Evolutionary conservation across 2,329 filamentous ascomycete genomes (phyloP).

Genomic region (Exophiala xenobiotica): DNA sequence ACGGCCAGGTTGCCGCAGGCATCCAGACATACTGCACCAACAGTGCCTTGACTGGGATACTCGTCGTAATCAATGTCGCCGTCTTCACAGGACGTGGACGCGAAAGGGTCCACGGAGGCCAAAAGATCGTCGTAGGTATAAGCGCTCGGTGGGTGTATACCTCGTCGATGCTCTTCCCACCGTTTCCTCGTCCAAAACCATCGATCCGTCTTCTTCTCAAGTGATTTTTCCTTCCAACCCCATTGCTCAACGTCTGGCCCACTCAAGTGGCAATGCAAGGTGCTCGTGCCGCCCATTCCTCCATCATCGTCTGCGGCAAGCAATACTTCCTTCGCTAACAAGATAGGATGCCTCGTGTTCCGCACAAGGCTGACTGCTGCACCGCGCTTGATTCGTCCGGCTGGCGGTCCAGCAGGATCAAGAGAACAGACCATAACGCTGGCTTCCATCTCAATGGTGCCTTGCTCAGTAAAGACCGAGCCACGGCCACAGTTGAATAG

Average conservation of each 20-base stretch:
- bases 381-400: constrained; percentile 62
- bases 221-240: constrained; percentile 56
- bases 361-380: constrained; percentile 73
- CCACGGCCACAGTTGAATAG: constrained; percentile 84
- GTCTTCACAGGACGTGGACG: constrained; percentile 44
- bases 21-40: constrained; percentile 79
- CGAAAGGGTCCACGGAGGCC: constrained; percentile 12
- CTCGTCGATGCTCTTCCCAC: constrained; percentile 74
- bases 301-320: constrained; percentile 62
- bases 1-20: constrained; percentile 69
- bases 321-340: constrained; percentile 69
- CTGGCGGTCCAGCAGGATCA: constrained; percentile 17
- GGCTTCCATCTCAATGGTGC: constrained; percentile 81
- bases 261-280: constrained; percentile 64
- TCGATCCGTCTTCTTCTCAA: constrained; percentile 65
- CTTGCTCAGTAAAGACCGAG: constrained; percentile 81
- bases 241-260: constrained; percentile 68
- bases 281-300: constrained; percentile 34
- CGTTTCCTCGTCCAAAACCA: constrained; percentile 79
- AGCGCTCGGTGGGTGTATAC: constrained; percentile 44
- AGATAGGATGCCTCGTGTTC: constrained; percentile 75
- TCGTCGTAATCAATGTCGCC: constrained; percentile 54
- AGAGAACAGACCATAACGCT: constrained; percentile 74
- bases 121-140: constrained; percentile 21
- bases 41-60: constrained; percentile 79